phyloP scores from a whole-genome alignment of 2,329 filamentous ascomycete species.

The Balansia obtecta region DNA sequence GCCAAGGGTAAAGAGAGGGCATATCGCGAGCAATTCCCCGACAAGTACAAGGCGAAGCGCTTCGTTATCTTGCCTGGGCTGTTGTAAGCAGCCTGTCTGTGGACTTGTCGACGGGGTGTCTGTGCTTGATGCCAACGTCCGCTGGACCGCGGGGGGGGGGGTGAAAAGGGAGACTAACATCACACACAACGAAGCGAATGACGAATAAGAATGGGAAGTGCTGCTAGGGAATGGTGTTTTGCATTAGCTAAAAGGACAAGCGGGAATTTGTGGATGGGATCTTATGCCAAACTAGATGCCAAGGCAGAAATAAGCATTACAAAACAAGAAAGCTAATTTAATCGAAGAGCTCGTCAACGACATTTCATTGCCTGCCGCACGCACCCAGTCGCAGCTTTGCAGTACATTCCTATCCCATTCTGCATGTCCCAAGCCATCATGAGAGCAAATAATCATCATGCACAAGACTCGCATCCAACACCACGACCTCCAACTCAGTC shows the following conservation, averaged over 20 bases:
- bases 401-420: no score
- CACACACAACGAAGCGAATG: no score
- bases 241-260: not conserved
- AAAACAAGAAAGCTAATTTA: not conserved
- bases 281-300: no score
- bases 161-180: not conserved
- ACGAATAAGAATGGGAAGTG: no score
- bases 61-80: constrained; percentile 72
- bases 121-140: no score
- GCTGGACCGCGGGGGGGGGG: no score
- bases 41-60: constrained; percentile 92
- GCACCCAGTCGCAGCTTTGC: not conserved
- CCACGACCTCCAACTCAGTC: not conserved
- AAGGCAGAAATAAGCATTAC: not conserved
- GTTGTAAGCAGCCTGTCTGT: constrained; percentile 32
- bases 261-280: not conserved
- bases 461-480: not conserved
- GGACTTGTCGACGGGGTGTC: no score
- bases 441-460: not conserved
- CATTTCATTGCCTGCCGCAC: not conserved
- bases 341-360: not conserved
- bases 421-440: not conserved
- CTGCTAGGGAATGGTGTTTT: not conserved
- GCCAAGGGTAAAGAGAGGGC: constrained; percentile 83
- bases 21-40: constrained; percentile 82